phyloP scores from a whole-genome alignment of 1,284 basidiomycete genomes.

The Mycosarcoma maydis region DNA sequence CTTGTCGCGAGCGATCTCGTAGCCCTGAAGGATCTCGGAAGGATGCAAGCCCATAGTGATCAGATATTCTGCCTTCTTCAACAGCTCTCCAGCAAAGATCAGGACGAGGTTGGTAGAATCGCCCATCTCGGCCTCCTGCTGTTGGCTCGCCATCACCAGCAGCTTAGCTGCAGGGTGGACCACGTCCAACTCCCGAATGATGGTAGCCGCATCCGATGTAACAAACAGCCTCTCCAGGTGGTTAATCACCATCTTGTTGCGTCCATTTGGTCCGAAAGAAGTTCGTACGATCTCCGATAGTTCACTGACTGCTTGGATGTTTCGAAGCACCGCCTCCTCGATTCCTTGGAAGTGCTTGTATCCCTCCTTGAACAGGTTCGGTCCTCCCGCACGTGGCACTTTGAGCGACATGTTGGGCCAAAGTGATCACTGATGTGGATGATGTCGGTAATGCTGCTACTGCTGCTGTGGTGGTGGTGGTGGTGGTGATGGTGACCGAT shows the following conservation, averaged over 20 bases:
- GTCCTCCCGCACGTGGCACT: conserved; percentile 87
- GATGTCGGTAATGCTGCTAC: no score
- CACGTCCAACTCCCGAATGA: conserved; percentile 97
- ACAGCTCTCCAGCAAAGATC: conserved; percentile 92
- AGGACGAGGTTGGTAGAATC: conserved; percentile 95
- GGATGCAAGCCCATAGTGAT: conserved; percentile 97
- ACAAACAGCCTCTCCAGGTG: conserved; percentile 95
- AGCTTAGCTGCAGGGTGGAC: conserved; percentile 98
- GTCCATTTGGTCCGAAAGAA: conserved; percentile 91
- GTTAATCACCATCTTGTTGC: conserved; percentile 67
- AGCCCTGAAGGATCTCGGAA: conserved; percentile 86
- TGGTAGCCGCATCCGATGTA: conserved; percentile 98
- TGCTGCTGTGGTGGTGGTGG: no score
- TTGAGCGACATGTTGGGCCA: conserved; percentile 80
- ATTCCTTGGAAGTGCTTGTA: conserved; percentile 83
- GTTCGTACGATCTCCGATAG: conserved; percentile 94
- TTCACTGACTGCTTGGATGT: conserved; percentile 94
- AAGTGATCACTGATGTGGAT: no score
- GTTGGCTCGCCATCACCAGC: conserved; percentile 95
- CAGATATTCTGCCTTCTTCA: conserved; percentile 92
- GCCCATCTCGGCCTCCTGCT: conserved; percentile 96
- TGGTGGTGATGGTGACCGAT: no score
- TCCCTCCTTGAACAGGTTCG: conserved; percentile 84
- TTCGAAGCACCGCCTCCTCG: conserved; percentile 85
- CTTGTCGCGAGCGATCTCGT: conserved; percentile 89